Evolutionary conservation across 495 filamentous ascomycete species (phyloP).

Genomic region (Trichodelitschia bisporula): DNA sequence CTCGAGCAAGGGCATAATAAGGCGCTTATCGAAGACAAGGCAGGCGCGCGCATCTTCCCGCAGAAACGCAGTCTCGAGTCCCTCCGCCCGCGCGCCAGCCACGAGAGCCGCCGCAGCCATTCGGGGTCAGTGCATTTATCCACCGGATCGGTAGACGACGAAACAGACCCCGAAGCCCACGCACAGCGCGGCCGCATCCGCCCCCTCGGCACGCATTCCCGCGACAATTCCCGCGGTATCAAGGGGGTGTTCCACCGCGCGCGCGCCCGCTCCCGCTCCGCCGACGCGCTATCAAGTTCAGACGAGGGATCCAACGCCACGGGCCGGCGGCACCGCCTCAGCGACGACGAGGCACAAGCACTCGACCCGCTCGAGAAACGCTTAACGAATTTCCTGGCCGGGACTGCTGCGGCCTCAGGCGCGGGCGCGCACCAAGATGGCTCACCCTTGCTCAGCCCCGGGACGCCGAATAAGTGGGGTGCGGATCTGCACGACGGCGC

Average conservation of each 20-base stretch:
- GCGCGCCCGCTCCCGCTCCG: too few relatives aligned
- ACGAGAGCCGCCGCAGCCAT: conserved; percentile 2
- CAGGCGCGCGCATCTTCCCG: conserved; percentile 46
- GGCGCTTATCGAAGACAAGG: conserved; percentile 43
- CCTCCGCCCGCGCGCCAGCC: neutral
- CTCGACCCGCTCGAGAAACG: conserved; percentile 36
- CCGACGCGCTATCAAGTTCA: conserved; percentile 1
- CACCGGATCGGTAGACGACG: neutral
- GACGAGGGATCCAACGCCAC: neutral
- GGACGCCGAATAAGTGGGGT: conserved; percentile 18
- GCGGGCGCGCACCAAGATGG: neutral
- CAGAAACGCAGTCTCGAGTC: neutral
- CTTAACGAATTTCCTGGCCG: conserved; percentile 40
- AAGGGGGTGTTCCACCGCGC: too few relatives aligned
- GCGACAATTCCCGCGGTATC: too few relatives aligned
- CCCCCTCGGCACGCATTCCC: too few relatives aligned
- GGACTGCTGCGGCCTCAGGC: too few relatives aligned
- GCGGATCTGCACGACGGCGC: conserved; percentile 1
- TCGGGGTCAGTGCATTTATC: neutral
- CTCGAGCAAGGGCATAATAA: conserved; percentile 55
- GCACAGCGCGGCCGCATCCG: neutral
- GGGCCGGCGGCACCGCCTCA: neutral
- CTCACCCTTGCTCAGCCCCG: conserved; percentile 6
- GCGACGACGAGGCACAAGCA: conserved; percentile 2
- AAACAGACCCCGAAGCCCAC: neutral